Conservation (phyloP, 306 rosid species). For the Vigna reflexopilosa region DNA sequence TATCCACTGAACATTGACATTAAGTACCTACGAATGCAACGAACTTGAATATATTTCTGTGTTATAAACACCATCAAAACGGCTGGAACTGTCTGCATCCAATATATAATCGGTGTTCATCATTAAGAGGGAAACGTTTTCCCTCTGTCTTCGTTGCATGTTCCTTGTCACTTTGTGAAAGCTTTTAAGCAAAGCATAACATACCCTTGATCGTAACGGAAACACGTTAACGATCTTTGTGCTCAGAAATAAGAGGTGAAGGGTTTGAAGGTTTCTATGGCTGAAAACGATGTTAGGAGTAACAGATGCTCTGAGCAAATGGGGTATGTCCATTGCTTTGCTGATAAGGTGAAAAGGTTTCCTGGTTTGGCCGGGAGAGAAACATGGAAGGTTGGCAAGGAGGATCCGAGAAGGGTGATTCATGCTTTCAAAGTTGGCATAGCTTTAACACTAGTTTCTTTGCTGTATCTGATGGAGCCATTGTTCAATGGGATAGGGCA, state of each 20-base stretch:
- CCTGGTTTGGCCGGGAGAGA: slow-evolving; percentile 52
- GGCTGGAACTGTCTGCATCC: slow-evolving; percentile 36
- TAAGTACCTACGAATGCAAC: slow-evolving; percentile 25
- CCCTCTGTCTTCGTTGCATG: not conserved
- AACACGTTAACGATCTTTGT: not conserved
- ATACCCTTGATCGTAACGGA: slow-evolving; percentile 11
- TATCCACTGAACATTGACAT: slow-evolving; percentile 35
- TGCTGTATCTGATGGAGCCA: slow-evolving; percentile 74
- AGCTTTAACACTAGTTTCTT: slow-evolving; percentile 75
- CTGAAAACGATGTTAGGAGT: slow-evolving; percentile 36
- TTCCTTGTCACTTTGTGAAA: slow-evolving; percentile 36
- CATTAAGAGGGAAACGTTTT: slow-evolving; percentile 1
- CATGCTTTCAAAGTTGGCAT: slow-evolving; percentile 88
- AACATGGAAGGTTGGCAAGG: slow-evolving; percentile 67
- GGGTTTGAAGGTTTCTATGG: slow-evolving; percentile 54
- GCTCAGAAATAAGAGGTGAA: not conserved
- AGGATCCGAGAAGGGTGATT: slow-evolving; percentile 78
- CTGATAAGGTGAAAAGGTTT: slow-evolving; percentile 50
- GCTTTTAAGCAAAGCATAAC: slow-evolving; percentile 21
- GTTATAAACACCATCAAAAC: not conserved
- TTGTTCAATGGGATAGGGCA: slow-evolving; percentile 69
- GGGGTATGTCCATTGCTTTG: slow-evolving; percentile 21
- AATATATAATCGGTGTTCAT: slow-evolving; percentile 17
- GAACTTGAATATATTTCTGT: not conserved
- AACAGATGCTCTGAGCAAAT: not conserved